Percentiles rank a stretch among this genome's conserved stretches.
These are phyloP conservation scores for Aspergillus hortae DNA, from an alignment of 2,329 filamentous ascomycete genomes.

Conservation along the genomic window DNA sequence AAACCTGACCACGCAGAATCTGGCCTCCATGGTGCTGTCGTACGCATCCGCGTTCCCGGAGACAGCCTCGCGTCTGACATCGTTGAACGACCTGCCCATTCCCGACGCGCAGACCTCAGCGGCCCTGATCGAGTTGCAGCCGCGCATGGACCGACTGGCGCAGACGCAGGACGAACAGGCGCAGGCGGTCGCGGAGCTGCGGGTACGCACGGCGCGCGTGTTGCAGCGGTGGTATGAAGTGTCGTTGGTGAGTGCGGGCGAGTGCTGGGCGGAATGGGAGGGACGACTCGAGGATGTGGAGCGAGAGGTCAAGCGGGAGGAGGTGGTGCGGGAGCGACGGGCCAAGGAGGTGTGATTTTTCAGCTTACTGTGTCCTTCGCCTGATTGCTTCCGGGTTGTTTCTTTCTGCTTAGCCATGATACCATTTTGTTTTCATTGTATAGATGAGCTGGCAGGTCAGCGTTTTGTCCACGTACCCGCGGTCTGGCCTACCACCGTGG, in stretches of 20 bases:
- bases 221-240: slow-evolving; percentile 72
- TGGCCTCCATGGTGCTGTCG: slow-evolving; percentile 42
- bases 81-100: slow-evolving; percentile 45
- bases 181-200: slow-evolving; percentile 37
- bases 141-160: slow-evolving; percentile 37
- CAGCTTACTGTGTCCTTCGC: neutral
- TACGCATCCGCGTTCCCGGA: slow-evolving; percentile 46
- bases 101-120: slow-evolving; percentile 42
- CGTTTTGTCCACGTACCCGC: too few relatives aligned
- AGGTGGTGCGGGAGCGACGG: slow-evolving; percentile 55
- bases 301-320: slow-evolving; percentile 60
- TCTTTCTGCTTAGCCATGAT: slow-evolving; percentile 9
- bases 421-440: neutral
- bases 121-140: slow-evolving; percentile 40
- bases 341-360: slow-evolving; percentile 36
- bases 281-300: slow-evolving; percentile 64
- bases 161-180: slow-evolving; percentile 38
- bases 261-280: slow-evolving; percentile 69
- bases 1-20: slow-evolving; percentile 33
- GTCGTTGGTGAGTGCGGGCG: slow-evolving; percentile 64
- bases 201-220: slow-evolving; percentile 44
- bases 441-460: too few relatives aligned
- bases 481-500: too few relatives aligned
- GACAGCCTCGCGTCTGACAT: slow-evolving; percentile 47
- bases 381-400: neutral